phyloP scores from a whole-genome alignment of 345 rosid genomes.

The Stellera chamaejasme region DNA sequence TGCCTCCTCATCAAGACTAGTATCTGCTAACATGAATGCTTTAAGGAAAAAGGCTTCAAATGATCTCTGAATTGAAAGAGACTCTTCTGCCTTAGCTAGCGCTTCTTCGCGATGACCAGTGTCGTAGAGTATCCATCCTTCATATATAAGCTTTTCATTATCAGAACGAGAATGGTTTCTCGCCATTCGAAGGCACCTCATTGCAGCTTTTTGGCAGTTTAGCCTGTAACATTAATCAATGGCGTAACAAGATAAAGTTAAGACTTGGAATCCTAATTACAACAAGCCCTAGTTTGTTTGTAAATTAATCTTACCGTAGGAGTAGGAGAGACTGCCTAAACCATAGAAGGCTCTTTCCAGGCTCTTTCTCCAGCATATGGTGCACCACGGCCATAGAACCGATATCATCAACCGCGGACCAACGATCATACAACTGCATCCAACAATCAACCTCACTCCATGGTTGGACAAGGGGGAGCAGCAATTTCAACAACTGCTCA shows the following conservation, averaged over 20 bases:
- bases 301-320: slow-evolving; percentile 38
- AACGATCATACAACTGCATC: slow-evolving; percentile 91
- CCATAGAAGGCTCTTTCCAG: slow-evolving; percentile 77
- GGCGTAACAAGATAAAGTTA: slow-evolving; percentile 1
- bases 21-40: slow-evolving; percentile 83
- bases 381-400: slow-evolving; percentile 94
- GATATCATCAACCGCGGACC: slow-evolving; percentile 95
- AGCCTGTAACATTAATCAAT: slow-evolving; percentile 38
- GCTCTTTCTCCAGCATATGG: slow-evolving; percentile 81
- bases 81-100: slow-evolving; percentile 83
- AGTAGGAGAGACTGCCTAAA: slow-evolving; percentile 94
- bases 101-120: slow-evolving; percentile 97
- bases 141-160: slow-evolving; percentile 88
- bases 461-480: slow-evolving; percentile 62
- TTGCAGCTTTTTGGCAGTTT: slow-evolving; percentile 92
- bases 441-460: slow-evolving; percentile 91
- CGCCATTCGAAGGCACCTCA: slow-evolving; percentile 81
- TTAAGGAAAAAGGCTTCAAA: slow-evolving; percentile 97
- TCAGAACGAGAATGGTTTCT: slow-evolving; percentile 73
- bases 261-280: too few species aligned
- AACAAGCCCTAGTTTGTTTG: too few species aligned
- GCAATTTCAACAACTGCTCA: slow-evolving; percentile 65
- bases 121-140: slow-evolving; percentile 95
- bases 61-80: slow-evolving; percentile 79
- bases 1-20: slow-evolving; percentile 56